Evolutionary conservation across 2,329 filamentous ascomycete genomes (phyloP), one percentile per base, ranked within the genome.

Genomic region (Emergomyces orientalis): DNA sequence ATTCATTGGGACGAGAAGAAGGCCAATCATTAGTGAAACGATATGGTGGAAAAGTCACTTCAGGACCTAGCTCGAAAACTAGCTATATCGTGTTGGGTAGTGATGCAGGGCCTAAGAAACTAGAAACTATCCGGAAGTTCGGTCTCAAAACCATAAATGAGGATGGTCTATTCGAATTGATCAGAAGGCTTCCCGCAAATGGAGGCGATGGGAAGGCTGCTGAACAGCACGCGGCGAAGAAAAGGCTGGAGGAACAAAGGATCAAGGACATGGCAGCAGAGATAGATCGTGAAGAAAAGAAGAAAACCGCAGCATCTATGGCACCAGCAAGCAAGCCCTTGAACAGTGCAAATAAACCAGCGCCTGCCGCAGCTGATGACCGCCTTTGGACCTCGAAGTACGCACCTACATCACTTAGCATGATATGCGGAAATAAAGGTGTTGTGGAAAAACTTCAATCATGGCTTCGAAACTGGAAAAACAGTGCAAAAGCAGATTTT

Each of bases 341-440:
- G 22, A 45, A 34, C 25, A 37, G 49, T 7, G 17, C 49, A 37
- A 47, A 37, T 51, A 61, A 61, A 5, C 49, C 47, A 47, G 39
- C 55, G 19, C 30, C 61, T 22, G 19, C 60, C 30, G 19, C 27
- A 30, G 74, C 80, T 45, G 81, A 86, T 61, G 82, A 85, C 64
- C 86, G 90, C 68, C 81, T 99, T 1, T 96, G 94, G 88, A 99
- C 94, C 1, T 89, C 88, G 54, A 97, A 97, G 70, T 97, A 99
- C 75, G 94, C 94, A 0, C 94, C 94, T 2, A 89, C 88, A 1
- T 84, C 88, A 62, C 80, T 95, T 52, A 88, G 78, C 63, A 92
- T 97, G 72, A 96, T 99, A 57, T 97, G 93, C 73, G 94, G 94
- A 66, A 99, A 99, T 77, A 97, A 97, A 75, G 82, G 79, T 1